phyloP scores from a whole-genome alignment of 164 flowering plant genomes.

The Kingdonia uniflora region DNA sequence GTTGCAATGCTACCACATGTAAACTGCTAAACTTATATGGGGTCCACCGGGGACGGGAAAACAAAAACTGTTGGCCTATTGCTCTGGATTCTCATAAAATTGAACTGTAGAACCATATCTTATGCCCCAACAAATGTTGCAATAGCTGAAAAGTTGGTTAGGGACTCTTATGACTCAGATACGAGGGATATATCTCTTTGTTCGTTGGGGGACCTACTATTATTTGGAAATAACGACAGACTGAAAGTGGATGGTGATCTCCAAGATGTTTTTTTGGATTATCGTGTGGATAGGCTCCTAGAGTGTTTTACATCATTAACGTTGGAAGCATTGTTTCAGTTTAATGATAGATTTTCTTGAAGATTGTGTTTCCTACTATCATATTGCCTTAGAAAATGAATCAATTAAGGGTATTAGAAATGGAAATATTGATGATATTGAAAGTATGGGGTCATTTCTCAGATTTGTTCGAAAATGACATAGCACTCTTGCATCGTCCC shows the following conservation, averaged over 20 bases:
- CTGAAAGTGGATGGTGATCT: conserved; percentile 30
- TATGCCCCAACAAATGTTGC: conserved; percentile 84
- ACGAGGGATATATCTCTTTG: conserved; percentile 5
- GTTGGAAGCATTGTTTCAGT: conserved; percentile 32
- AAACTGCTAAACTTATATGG: conserved; percentile 49
- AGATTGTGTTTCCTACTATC: conserved; percentile 29
- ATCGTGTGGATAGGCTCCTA: conserved; percentile 37
- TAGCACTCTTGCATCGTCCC: conserved; percentile 7
- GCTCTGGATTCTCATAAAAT: conserved; percentile 25
- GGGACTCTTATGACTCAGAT: conserved; percentile 10
- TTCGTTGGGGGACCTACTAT: conserved; percentile 45
- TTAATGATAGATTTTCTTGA: conserved; percentile 40
- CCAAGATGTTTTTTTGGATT: conserved; percentile 45
- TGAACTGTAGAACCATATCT: conserved; percentile 33
- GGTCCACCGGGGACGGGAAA: conserved; percentile 86
- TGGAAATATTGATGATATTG: not conserved
- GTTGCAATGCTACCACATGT: conserved; percentile 24
- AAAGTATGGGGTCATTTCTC: conserved; percentile 21
- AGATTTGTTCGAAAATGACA: conserved; percentile 30
- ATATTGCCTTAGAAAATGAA: conserved; percentile 25
- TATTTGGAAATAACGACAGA: conserved; percentile 53
- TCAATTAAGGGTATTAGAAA: conserved; percentile 4
- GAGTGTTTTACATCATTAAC: conserved; percentile 34
- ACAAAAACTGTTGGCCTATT: conserved; percentile 46
- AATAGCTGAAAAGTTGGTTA: conserved; percentile 33